Percentiles rank a stretch among this genome's conserved stretches.
phyloP scores from a whole-genome alignment of 2,329 filamentous ascomycete genomes.

The Decorospora gaudefroyi region DNA sequence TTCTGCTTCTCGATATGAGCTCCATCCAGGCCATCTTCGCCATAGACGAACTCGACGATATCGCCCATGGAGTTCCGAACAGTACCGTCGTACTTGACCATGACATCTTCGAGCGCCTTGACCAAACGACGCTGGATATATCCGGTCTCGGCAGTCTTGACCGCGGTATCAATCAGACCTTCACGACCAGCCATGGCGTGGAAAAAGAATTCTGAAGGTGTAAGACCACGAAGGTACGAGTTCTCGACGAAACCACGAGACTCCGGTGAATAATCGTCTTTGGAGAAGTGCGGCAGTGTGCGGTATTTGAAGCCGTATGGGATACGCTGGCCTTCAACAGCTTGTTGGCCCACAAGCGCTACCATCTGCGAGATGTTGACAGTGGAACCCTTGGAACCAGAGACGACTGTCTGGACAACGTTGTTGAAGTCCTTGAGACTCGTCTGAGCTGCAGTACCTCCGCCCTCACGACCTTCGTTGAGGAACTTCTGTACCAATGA shows the following conservation, averaged over 20 bases:
- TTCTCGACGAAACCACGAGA: conserved; percentile 98
- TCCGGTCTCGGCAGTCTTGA: conserved; percentile 98
- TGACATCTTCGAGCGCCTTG: conserved; percentile 96
- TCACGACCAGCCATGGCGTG: conserved; percentile 99
- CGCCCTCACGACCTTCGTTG: conserved; percentile 94
- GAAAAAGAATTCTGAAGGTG: conserved; percentile 97
- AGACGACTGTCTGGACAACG: conserved; percentile 92
- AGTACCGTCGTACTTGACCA: conserved; percentile 96
- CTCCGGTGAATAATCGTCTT: conserved; percentile 98
- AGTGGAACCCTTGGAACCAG: conserved; percentile 96
- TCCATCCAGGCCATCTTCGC: conserved; percentile 94
- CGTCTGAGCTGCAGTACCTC: conserved; percentile 88
- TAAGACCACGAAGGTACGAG: conserved; percentile 93
- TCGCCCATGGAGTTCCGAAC: conserved; percentile 96
- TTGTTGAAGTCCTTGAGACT: conserved; percentile 96
- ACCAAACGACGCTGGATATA: conserved; percentile 98
- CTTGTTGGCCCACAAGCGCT: conserved; percentile 95
- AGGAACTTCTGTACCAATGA: conserved; percentile 93
- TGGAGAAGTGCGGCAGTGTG: conserved; percentile 95
- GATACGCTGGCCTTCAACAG: conserved; percentile 97
- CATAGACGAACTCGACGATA: conserved; percentile 95
- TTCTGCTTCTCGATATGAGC: conserved; percentile 91
- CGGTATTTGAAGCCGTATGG: conserved; percentile 99
- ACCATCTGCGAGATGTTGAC: conserved; percentile 99
- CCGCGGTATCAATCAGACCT: conserved; percentile 98